Base-by-base conservation (phyloP, 2,329 filamentous ascomycete species). In the Beauveria varroae region DNA sequence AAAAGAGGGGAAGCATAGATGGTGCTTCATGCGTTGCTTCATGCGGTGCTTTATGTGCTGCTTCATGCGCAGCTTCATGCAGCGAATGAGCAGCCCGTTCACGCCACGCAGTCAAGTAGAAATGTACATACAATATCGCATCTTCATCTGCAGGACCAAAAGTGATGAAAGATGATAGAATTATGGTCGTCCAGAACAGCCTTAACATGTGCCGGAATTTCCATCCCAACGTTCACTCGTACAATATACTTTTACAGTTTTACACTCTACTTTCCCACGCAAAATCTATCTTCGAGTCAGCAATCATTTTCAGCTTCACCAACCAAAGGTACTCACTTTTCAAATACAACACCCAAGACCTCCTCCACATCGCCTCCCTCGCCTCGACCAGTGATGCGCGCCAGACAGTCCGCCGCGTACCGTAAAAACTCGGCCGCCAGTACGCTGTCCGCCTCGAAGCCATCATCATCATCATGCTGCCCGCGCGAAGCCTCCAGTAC, bases 291-390 rank as follows among this genome's bases (percentile, higher is more conserved):
- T 1, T 30, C 24, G 30, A 51, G 40, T 57, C 24, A 59, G 55
- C 28, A 60, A 49, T 9, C 30, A 28, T 52, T 50, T 40, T 12
- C 16, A 8, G 20, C 26, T 20, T 20, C n/a, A 54, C 22, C 41
- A 4, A 43, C n/a, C 9, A 55, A 26, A 24, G 12, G 26, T 12
- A 84, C 85, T 80, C 77, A 96, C 90, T 96, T 98, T 74, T 98
- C 93, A 76, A 99, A 99, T 4, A 99, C 93, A 24, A 99, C 93
- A 0, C 95, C 95, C 50, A 99, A 76, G 8, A 99, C 91, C 71
- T 98, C 95, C 72, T 99, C 93, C 18, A 98, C 91, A 73, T 98
- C 93, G 2, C 92, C 90, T 46, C 83, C 84, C 68, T 92, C 90
- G 1, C 92, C 93, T 60, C 85, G 85, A 0, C 95, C 95, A 1